Evolutionary conservation across 1,139 yeast genomes (phyloP).

Genomic region (Martiniozyma asiatica): DNA sequence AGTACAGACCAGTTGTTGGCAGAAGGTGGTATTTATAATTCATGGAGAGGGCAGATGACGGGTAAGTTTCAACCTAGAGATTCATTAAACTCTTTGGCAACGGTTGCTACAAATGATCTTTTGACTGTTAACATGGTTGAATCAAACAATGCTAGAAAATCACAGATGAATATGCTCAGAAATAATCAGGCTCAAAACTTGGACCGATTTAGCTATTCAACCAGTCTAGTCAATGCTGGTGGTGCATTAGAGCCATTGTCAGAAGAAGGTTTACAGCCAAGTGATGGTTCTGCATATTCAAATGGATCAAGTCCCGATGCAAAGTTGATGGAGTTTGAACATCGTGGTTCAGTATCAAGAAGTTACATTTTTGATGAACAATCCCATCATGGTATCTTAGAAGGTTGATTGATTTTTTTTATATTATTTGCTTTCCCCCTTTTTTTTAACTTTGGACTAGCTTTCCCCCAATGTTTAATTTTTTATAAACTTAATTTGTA

Average conservation of each 20-base stretch:
- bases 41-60: slow-evolving; percentile 49
- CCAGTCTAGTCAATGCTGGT: too few species aligned
- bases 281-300: slow-evolving; percentile 8
- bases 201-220: too few species aligned
- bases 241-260: slow-evolving; percentile 8
- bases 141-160: slow-evolving; percentile 26
- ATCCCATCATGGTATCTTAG: slow-evolving; percentile 14
- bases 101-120: slow-evolving; percentile 78
- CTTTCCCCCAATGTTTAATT: too few species aligned
- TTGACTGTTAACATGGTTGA: slow-evolving; percentile 72
- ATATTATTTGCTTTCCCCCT: too few species aligned
- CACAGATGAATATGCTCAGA: slow-evolving; percentile 18
- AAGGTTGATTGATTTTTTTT: too few species aligned
- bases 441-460: too few species aligned
- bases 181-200: slow-evolving; percentile 4
- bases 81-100: slow-evolving; percentile 64
- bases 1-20: slow-evolving; percentile 9
- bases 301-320: slow-evolving; percentile 20
- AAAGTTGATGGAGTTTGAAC: slow-evolving; percentile 41
- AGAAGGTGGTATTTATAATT: slow-evolving; percentile 25
- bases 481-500: too few species aligned
- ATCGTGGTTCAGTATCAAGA: slow-evolving; percentile 21
- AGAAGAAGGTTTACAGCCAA: slow-evolving; percentile 8
- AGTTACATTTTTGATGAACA: slow-evolving; percentile 11
- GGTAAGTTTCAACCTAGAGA: slow-evolving; percentile 38